A percentile compares a stretch with the other conserved stretches of the same genome.
Conservation (phyloP, 441 rosid genomes). For the Populus trichocarpa region DNA sequence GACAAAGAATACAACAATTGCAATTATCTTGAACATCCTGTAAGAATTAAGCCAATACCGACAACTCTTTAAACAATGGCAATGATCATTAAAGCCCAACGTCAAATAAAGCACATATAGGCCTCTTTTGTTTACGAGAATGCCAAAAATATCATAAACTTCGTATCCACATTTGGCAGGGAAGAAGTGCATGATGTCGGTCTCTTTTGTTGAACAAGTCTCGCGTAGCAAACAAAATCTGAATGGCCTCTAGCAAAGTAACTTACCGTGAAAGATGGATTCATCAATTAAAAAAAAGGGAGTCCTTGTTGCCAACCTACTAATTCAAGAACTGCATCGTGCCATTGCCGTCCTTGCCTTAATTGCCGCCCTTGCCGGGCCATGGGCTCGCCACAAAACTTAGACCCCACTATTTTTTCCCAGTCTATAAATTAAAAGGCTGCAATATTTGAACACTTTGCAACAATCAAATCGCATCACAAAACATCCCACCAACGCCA, state of each 20-base stretch:
- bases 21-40: too few species aligned
- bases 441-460: not conserved
- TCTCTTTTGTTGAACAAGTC: not conserved
- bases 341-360: too few species aligned
- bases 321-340: not conserved
- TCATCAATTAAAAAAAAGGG: not conserved
- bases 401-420: not conserved
- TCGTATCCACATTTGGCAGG: too few species aligned
- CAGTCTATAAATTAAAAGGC: not conserved
- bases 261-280: not conserved
- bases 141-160: too few species aligned
- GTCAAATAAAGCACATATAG: too few species aligned
- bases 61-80: too few species aligned
- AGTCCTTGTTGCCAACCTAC: not conserved
- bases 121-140: too few species aligned
- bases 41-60: too few species aligned
- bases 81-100: too few species aligned
- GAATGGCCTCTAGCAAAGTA: not conserved
- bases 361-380: not conserved
- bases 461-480: not conserved
- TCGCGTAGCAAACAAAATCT: not conserved
- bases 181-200: too few species aligned
- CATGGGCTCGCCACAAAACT: not conserved
- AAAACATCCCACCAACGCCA: not conserved
- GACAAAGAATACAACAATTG: too few species aligned